Conservation (phyloP, 1,284 basidiomycete species). For the Cutaneotrichosporon spelunceum region DNA sequence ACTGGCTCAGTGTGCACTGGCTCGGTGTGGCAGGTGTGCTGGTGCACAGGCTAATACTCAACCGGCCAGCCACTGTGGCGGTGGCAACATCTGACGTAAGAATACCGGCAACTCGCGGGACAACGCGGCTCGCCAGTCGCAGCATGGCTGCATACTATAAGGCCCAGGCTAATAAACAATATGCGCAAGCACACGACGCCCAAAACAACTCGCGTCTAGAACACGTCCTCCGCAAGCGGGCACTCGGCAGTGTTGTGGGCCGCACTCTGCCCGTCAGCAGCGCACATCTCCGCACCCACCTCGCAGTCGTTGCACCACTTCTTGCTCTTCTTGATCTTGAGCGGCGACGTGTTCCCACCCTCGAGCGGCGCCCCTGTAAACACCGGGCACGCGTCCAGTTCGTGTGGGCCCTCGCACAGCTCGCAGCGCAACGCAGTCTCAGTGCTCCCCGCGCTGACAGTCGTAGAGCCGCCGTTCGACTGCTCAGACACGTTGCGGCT, state of each 20-base stretch:
- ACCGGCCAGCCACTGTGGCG: too few species aligned
- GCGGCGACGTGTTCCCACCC: conserved; percentile 19
- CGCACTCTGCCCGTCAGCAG: conserved; percentile 30
- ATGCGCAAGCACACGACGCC: conserved; percentile 1
- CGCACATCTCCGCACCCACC: conserved; percentile 29
- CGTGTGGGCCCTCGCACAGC: conserved; percentile 49
- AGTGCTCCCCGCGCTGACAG: conserved; percentile 7
- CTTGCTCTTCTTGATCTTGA: conserved; percentile 29
- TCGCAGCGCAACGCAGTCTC: conserved; percentile 32
- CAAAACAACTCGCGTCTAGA: conserved; percentile 12
- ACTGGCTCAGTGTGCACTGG: too few species aligned
- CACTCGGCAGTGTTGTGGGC: conserved; percentile 49
- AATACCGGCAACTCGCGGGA: neutral
- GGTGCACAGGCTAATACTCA: too few species aligned
- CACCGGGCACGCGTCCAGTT: conserved; percentile 50
- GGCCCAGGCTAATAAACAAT: neutral
- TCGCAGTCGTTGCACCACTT: conserved; percentile 51
- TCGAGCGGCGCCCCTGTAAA: conserved; percentile 38
- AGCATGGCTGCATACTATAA: neutral
- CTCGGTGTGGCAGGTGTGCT: too few species aligned
- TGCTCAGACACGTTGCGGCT: conserved; percentile 8
- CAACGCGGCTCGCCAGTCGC: neutral
- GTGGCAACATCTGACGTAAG: neutral
- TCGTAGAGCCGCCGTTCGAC: conserved; percentile 6
- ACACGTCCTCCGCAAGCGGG: conserved; percentile 43